Percentiles rank a stretch among this genome's conserved stretches.
phyloP scores from a whole-genome alignment of 139 green algal genomes.

The Chlorella sp. region DNA sequence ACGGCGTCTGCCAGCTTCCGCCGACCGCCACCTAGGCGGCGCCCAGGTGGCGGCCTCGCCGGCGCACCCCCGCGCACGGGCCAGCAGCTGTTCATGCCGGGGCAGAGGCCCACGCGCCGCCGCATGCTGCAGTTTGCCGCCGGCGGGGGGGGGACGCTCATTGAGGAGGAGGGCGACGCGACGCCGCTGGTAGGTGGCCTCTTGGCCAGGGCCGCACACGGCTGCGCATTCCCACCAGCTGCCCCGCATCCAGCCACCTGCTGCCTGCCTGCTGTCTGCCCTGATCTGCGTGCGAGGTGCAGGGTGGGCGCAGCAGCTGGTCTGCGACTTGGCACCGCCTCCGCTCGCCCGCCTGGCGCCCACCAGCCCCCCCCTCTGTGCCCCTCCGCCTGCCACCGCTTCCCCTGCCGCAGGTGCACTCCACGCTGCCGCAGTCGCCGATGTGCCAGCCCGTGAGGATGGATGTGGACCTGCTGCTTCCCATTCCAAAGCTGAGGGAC shows the following conservation, averaged over 20 bases:
- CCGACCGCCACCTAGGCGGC: background rate
- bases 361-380: too few species aligned
- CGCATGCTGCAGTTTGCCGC: background rate
- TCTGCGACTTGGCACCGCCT: background rate
- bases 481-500: constrained; percentile 34
- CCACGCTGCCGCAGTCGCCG: constrained; percentile 26
- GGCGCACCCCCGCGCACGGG: background rate
- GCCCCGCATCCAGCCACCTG: too few species aligned
- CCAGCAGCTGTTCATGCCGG: background rate
- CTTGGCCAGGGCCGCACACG: too few species aligned
- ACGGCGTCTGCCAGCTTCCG: background rate
- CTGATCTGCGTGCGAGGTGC: background rate
- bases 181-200: constrained; percentile 12
- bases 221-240: too few species aligned
- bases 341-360: background rate
- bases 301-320: background rate
- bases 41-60: background rate
- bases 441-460: constrained; percentile 23
- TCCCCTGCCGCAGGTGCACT: constrained; percentile 18
- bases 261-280: background rate
- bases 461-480: constrained; percentile 33
- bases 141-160: background rate
- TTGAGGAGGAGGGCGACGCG: constrained; percentile 4
- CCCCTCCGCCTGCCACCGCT: background rate
- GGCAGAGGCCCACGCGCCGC: background rate